Base-by-base conservation (phyloP, 1,139 yeast genomes). In the Protomyces gravidus region DNA sequence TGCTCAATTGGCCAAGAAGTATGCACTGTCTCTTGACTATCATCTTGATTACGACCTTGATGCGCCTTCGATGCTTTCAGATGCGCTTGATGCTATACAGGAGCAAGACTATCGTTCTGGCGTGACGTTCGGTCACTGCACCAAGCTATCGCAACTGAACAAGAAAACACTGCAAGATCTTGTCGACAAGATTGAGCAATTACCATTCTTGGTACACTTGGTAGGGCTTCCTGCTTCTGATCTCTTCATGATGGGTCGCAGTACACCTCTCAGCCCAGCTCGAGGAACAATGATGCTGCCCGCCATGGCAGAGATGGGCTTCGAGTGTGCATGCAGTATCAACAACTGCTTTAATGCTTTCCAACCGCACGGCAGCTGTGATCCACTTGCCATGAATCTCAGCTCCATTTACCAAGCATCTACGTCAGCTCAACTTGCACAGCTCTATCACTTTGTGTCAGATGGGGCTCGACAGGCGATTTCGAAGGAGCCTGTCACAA, bases 11-110 rank as follows among this genome's bases (percentile, higher is more conserved):
- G 51, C 51, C 9, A 30, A 17, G 2, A 6, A 30, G 40, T 13
- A 47, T 6, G 13, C n/a, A 9, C 6, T 13, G 15, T 4, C 4
- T 2, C 39, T 47, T 7, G 51, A 47, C 25, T 47, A 27, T 5
- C 51, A 47, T 19, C 36, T 47, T 4, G 51, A 47, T 40, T 47
- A 47, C 32, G 51, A 26, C 13, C 19, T 47, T 17, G 39, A 47
- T 6, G 28, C n/a, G 19, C 15, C 15, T 15, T 17, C 39, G 9
- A 13, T 28, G 40, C 26, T 47, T 2, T 30, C 21, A 2, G 21
- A 27, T n/a, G 40, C 28, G 5, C 40, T 47, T 4, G 40, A 15
- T 17, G 9, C 5, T 30, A 9, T 9, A 15, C 27, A 15, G 13
- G 25, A 4, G 39, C 9, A 5, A n/a, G 39, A 6, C n/a, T n/a